Conservation (phyloP, 2,329 filamentous ascomycete genomes). For the Paramyrothecium roridum region DNA sequence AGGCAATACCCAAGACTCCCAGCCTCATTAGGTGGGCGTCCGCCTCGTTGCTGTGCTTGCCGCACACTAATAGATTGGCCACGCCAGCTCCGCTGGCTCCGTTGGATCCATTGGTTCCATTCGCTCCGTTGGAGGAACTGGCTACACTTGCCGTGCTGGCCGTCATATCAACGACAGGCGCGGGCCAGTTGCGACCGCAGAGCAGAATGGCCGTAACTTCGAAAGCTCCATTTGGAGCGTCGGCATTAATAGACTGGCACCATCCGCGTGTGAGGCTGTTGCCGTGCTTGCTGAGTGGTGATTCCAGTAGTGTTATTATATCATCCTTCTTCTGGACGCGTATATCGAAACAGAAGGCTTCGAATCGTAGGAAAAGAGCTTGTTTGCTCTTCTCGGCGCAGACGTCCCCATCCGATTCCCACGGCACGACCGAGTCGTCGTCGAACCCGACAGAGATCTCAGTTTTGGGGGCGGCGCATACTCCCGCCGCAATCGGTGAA, state of each 20-base stretch:
- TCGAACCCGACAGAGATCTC: slow-evolving; percentile 31
- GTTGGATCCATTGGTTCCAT: no score
- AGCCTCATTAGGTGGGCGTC: slow-evolving; percentile 25
- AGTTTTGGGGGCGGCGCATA: slow-evolving; percentile 26
- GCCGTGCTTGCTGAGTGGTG: slow-evolving; percentile 14
- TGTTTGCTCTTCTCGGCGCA: slow-evolving; percentile 20
- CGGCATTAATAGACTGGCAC: slow-evolving; percentile 4
- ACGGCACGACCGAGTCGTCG: slow-evolving; percentile 27
- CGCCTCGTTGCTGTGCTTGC: slow-evolving; percentile 19
- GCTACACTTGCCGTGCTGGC: slow-evolving; percentile 6
- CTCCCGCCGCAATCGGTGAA: slow-evolving; percentile 20
- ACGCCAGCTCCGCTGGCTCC: no score
- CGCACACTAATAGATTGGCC: slow-evolving; percentile 24
- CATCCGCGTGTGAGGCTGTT: background rate
- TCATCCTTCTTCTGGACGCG: slow-evolving; percentile 14
- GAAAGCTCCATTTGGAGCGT: slow-evolving; percentile 18
- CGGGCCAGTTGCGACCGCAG: slow-evolving; percentile 24
- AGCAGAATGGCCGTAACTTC: slow-evolving; percentile 22
- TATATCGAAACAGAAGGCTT: slow-evolving; percentile 29
- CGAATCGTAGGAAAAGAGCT: slow-evolving; percentile 28
- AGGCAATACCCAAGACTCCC: slow-evolving; percentile 23
- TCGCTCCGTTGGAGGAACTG: no score
- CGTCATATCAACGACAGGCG: slow-evolving; percentile 1
- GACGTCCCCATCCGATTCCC: slow-evolving; percentile 31
- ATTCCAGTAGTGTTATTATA: slow-evolving; percentile 13